A percentile compares a stretch with the other conserved stretches of the same genome.
Evolutionary conservation across 129 eudicot genomes (phyloP).

Genomic region (Gnaphalium uliginosum): DNA sequence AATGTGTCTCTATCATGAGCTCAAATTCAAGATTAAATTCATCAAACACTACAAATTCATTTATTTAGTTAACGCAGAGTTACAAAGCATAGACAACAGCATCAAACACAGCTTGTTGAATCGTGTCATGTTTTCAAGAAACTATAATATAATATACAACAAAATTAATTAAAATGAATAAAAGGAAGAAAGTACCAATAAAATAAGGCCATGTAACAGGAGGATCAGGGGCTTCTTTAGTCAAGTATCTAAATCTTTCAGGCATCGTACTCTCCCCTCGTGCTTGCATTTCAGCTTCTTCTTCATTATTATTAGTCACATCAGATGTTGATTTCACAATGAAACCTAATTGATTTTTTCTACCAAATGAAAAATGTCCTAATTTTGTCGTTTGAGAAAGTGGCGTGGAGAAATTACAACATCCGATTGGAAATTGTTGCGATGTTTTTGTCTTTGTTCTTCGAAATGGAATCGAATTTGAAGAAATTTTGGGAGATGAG

Average conservation of each 20-base stretch:
- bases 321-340: slow-evolving; percentile 36
- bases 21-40: too few species aligned
- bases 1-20: too few species aligned
- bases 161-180: background rate
- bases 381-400: slow-evolving; percentile 23
- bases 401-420: slow-evolving; percentile 21
- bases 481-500: slow-evolving; percentile 32
- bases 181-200: slow-evolving; percentile 40
- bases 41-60: too few species aligned
- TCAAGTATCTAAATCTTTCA: slow-evolving; percentile 63
- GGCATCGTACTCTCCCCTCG: slow-evolving; percentile 67
- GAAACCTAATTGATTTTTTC: slow-evolving; percentile 31
- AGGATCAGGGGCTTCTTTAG: slow-evolving; percentile 58
- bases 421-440: slow-evolving; percentile 13
- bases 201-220: slow-evolving; percentile 78
- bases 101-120: background rate
- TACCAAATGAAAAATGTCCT: slow-evolving; percentile 28
- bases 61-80: background rate
- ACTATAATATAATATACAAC: background rate
- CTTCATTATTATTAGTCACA: slow-evolving; percentile 21
- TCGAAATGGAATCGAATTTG: slow-evolving; percentile 18
- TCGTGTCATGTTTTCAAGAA: too few species aligned
- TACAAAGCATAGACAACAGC: background rate
- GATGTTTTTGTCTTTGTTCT: slow-evolving; percentile 19
- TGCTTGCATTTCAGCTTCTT: slow-evolving; percentile 41